Evolutionary conservation across 2,329 filamentous ascomycete species (phyloP).

Genomic region (Acephala macrosclerotiorum): DNA sequence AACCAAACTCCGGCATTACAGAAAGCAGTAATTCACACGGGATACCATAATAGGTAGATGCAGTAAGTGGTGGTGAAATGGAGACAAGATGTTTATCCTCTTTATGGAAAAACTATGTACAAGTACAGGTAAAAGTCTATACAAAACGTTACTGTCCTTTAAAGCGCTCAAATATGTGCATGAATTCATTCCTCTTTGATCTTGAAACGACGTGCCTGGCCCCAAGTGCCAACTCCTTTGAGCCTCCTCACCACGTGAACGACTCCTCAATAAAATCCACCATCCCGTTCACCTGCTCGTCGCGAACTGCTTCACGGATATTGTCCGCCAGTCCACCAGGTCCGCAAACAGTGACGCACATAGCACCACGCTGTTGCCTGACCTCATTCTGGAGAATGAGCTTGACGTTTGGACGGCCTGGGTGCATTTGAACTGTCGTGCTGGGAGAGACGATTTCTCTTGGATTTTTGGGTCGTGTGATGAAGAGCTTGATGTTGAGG

Average conservation of each 20-base stretch:
- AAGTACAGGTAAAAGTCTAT: not conserved
- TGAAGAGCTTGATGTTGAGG: slow-evolving; percentile 86
- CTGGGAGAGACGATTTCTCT: slow-evolving; percentile 77
- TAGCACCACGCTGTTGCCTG: slow-evolving; percentile 82
- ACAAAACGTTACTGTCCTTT: slow-evolving; percentile 5
- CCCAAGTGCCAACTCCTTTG: not conserved
- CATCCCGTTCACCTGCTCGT: slow-evolving; percentile 65
- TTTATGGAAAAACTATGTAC: not conserved
- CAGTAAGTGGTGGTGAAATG: not conserved
- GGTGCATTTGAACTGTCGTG: slow-evolving; percentile 87
- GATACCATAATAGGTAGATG: not conserved
- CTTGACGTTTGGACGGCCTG: slow-evolving; percentile 84
- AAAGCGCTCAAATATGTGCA: slow-evolving; percentile 20
- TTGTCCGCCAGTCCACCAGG: slow-evolving; percentile 79
- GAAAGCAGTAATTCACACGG: not conserved
- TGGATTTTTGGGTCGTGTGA: slow-evolving; percentile 86
- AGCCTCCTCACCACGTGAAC: slow-evolving; percentile 61
- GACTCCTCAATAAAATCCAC: slow-evolving; percentile 81
- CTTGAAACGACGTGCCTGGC: not conserved
- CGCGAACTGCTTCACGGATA: slow-evolving; percentile 72
- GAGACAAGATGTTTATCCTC: not conserved
- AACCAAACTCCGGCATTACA: not conserved
- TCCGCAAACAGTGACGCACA: slow-evolving; percentile 85
- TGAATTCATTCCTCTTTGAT: slow-evolving; percentile 14
- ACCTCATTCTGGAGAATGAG: slow-evolving; percentile 85